These are phyloP conservation scores for Alternaria longipes DNA, from an alignment of 2,329 filamentous ascomycete genomes.

Conservation along the genomic window DNA sequence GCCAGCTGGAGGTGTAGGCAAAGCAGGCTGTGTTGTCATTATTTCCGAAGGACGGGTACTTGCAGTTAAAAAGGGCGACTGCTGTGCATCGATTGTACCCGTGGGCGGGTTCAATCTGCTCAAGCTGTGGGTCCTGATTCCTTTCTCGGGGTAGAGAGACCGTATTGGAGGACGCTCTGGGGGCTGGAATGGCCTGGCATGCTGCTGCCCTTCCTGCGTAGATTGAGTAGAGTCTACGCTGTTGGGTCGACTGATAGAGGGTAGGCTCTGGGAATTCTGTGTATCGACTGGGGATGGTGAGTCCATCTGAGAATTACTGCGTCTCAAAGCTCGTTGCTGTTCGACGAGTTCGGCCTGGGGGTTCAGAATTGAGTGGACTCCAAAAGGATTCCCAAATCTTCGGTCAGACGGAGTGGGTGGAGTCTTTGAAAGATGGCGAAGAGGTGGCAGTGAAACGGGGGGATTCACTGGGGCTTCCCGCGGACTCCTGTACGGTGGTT, in stretches of 20 bases:
- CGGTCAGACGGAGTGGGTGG: conserved; percentile 45
- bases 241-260: conserved; percentile 47
- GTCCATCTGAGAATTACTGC: conserved; percentile 57
- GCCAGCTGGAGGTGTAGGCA: conserved; percentile 58
- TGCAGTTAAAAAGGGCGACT: conserved; percentile 58
- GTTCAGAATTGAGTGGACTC: conserved; percentile 59
- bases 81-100: conserved; percentile 60
- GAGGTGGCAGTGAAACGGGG: conserved; percentile 44
- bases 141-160: conserved; percentile 67
- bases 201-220: conserved; percentile 33
- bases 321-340: conserved; percentile 46
- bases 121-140: conserved; percentile 62
- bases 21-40: conserved; percentile 55
- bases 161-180: conserved; percentile 48
- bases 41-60: conserved; percentile 55
- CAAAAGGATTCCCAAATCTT: conserved; percentile 49
- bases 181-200: conserved; percentile 37
- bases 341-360: conserved; percentile 50
- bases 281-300: conserved; percentile 52
- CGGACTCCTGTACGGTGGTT: conserved; percentile 34
- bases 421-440: conserved; percentile 48
- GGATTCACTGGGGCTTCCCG: conserved; percentile 28
- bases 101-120: conserved; percentile 55
- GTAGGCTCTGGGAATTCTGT: conserved; percentile 45
- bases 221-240: conserved; percentile 48